Evolutionary conservation across 768 basidiomycete species (phyloP).

Genomic region (Tricholoma matsutake): DNA sequence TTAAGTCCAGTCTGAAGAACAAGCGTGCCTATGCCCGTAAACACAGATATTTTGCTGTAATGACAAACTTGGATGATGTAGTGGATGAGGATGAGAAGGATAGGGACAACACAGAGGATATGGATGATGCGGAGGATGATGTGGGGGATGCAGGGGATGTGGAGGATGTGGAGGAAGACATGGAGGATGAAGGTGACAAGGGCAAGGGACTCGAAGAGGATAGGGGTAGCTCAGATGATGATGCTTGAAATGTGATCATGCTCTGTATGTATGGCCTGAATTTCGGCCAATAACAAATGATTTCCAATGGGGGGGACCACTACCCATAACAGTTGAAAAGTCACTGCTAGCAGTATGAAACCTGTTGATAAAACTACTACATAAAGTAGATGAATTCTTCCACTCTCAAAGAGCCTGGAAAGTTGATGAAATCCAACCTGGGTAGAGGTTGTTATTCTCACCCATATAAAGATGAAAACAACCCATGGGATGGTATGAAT

Average conservation of each 20-base stretch:
- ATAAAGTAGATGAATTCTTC: no score
- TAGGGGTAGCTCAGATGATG: not conserved
- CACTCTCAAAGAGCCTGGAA: no score
- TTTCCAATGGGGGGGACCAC: no score
- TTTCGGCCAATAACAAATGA: not conserved
- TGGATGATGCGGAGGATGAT: not conserved
- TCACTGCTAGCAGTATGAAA: not conserved
- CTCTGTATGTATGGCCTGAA: not conserved
- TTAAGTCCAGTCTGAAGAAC: constrained; percentile 1
- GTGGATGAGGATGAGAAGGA: not conserved
- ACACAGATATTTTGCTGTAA: not conserved
- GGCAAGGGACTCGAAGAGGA: not conserved
- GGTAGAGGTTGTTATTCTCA: no score
- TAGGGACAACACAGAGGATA: not conserved
- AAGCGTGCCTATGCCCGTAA: not conserved
- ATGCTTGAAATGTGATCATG: not conserved
- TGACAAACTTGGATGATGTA: not conserved
- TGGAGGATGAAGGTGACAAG: not conserved
- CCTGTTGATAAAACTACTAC: no score
- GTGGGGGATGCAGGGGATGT: no score
- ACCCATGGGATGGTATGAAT: no score
- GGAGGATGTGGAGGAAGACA: no score
- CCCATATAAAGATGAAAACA: no score
- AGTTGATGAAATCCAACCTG: no score
- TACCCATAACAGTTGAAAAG: not conserved